Conservation (phyloP, 208 protist genomes). For the Crithidia fasciculata region DNA sequence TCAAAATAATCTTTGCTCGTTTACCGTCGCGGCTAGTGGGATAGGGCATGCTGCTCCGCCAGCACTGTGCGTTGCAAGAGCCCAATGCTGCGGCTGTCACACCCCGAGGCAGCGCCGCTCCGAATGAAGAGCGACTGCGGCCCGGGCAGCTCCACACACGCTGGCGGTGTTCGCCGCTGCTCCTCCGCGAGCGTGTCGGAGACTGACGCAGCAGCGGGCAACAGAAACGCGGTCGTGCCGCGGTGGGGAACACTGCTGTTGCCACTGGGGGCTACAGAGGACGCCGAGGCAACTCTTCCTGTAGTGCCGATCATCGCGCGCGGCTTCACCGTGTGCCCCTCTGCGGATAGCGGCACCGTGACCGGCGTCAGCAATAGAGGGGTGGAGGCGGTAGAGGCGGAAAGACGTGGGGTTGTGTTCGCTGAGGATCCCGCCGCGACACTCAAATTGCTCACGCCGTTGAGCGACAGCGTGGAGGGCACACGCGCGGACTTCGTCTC, state of each 20-base stretch:
- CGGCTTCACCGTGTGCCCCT: slow-evolving; percentile 6
- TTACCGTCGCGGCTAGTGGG: neutral
- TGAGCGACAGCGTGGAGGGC: neutral
- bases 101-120: slow-evolving; percentile 13
- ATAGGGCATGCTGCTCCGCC: slow-evolving; percentile 8
- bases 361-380: neutral
- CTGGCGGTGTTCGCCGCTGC: slow-evolving; percentile 13
- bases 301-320: neutral
- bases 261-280: too few species aligned
- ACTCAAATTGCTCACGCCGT: neutral
- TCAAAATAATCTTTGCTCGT: neutral
- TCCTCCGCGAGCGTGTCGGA: neutral
- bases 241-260: neutral
- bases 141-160: slow-evolving; percentile 31
- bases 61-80: slow-evolving; percentile 14
- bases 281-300: too few species aligned
- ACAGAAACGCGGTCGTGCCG: neutral
- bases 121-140: slow-evolving; percentile 35
- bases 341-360: slow-evolving; percentile 7
- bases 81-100: slow-evolving; percentile 19
- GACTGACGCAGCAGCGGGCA: neutral
- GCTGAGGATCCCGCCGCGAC: slow-evolving; percentile 2
- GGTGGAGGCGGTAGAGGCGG: slow-evolving; percentile 1
- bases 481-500: neutral
- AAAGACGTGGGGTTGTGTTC: neutral